Base-by-base conservation (phyloP, 2,329 filamentous ascomycete genomes). In the Fusarium neocosmosporiellum region DNA sequence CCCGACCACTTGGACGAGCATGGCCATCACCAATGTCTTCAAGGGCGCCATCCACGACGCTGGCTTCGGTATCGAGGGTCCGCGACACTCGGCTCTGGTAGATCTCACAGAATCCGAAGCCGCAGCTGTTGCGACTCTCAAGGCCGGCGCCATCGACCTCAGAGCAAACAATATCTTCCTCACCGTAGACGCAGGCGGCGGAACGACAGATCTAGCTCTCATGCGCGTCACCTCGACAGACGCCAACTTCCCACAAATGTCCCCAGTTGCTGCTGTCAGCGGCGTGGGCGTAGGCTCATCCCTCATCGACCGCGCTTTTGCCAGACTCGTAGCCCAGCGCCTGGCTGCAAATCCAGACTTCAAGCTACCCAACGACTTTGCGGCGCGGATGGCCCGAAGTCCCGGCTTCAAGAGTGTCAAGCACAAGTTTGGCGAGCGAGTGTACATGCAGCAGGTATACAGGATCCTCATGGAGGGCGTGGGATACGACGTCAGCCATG, bases 1-100 rank as follows among this genome's bases (percentile, higher is more conserved):
- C 1, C 88, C 88, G 0, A 90, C 88, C 2, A 89, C 88, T 0
- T 90, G 88, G 88, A 83, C 81, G 11, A 85, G 80, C 3, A 80
- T 86, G 65, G 82, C 83, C 9, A 84, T 86, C 3, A 85, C 89
- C 59, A 88, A 89, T 76, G 79, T 77, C 7, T 89, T 88, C 78
- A 86, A 86, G 65, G 74, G 75, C 1, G 83, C 87, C 33, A 84
- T 89, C 4, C 73, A 77, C 16, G 77, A 81, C 18, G 85, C 87
- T 1, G 87, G 88, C 0, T 90, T 88, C 67, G 87, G 86, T 1
- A 63, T 75, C 2, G 84, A 84, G 20, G 82, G 84, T 0, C 75
- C 72, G 0, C 69, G 70, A 1, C 85, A 86, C 69, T 77, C 72
- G 1, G 84, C 84, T 4, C 77, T 80, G 0, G 80, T 87, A 14